phyloP scores from a whole-genome alignment of 2,329 filamentous ascomycete species.

The Penicillium digitatum region DNA sequence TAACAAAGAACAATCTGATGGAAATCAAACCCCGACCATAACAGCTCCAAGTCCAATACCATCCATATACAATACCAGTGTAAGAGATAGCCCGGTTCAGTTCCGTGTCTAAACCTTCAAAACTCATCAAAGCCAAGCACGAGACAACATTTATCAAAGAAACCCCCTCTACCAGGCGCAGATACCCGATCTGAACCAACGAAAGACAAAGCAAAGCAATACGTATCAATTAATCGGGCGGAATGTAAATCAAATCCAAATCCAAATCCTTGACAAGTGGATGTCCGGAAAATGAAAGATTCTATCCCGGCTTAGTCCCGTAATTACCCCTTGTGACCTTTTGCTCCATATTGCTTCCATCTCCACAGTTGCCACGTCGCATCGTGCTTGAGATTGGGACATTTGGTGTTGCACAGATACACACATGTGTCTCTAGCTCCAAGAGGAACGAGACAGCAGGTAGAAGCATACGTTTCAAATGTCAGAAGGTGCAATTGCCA shows the following conservation, averaged over 20 bases:
- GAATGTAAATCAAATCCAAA: background rate
- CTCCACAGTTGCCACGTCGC: background rate
- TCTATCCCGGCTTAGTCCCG: background rate
- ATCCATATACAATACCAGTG: conserved; percentile 3
- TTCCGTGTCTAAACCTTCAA: background rate
- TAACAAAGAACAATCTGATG: background rate
- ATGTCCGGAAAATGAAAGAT: background rate
- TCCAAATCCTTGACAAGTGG: background rate
- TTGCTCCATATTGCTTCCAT: background rate
- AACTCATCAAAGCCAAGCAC: background rate
- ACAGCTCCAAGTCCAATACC: background rate
- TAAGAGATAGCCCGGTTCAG: conserved; percentile 1
- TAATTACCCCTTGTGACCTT: background rate
- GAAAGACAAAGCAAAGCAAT: background rate
- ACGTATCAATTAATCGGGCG: background rate
- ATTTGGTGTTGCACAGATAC: background rate
- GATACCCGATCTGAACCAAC: background rate
- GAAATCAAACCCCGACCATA: background rate
- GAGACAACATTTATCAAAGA: background rate
- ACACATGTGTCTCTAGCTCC: background rate
- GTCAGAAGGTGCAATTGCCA: background rate
- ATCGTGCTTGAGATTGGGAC: background rate
- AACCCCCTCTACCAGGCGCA: background rate
- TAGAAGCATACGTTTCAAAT: background rate
- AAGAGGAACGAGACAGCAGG: background rate